Evolutionary conservation across 768 basidiomycete genomes (phyloP).

Genomic region (Suillus cothurnatus): DNA sequence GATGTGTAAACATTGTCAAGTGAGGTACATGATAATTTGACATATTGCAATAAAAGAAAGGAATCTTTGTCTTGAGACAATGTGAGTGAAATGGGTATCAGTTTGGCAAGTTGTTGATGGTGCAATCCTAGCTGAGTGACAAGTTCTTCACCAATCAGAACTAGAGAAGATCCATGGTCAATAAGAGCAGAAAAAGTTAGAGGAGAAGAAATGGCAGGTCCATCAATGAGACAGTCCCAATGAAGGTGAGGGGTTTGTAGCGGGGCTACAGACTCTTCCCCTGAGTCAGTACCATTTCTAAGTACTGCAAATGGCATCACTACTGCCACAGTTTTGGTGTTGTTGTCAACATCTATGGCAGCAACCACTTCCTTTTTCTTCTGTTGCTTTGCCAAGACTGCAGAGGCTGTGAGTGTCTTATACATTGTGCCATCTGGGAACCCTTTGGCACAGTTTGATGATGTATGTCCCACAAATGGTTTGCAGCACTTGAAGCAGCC

Average conservation of each 20-base stretch:
- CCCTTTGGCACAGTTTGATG: conserved; percentile 18
- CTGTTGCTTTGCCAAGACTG: conserved; percentile 1
- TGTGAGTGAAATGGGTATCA: conserved; percentile 10
- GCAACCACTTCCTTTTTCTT: neutral
- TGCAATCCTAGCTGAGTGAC: conserved; percentile 15
- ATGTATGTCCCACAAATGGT: too few relatives aligned
- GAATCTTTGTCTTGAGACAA: neutral
- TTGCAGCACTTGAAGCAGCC: conserved; percentile 31
- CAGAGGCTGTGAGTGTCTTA: conserved; percentile 13
- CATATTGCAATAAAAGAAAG: conserved; percentile 15
- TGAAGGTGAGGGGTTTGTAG: too few relatives aligned
- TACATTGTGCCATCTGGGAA: conserved; percentile 22
- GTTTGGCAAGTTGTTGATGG: conserved; percentile 6
- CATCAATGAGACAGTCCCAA: too few relatives aligned
- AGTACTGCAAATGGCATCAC: conserved; percentile 7
- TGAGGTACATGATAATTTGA: conserved; percentile 13
- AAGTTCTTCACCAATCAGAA: conserved; percentile 31
- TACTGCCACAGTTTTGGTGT: neutral
- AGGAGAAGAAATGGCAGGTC: neutral
- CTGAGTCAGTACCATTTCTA: conserved; percentile 15
- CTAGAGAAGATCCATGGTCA: conserved; percentile 34
- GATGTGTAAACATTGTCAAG: too few relatives aligned
- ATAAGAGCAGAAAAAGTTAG: conserved; percentile 21
- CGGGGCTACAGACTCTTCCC: conserved; percentile 4
- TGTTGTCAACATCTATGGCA: too few relatives aligned